Percentiles rank a stretch among this genome's conserved stretches.
phyloP scores from a whole-genome alignment of 805 yeast genomes.

The Candida nanaspora region DNA sequence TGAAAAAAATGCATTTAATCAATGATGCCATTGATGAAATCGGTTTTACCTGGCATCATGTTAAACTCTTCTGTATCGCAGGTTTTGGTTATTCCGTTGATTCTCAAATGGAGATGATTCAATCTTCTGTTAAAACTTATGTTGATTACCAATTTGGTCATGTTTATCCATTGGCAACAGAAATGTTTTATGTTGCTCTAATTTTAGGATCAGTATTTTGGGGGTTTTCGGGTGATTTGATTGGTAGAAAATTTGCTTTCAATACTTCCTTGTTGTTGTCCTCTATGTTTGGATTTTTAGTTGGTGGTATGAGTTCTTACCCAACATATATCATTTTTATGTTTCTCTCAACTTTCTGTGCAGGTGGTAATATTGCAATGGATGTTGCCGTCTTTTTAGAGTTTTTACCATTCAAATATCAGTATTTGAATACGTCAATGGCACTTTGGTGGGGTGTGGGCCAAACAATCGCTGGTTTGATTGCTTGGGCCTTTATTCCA shows the following conservation, averaged over 20 bases:
- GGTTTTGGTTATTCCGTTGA: constrained; percentile 55
- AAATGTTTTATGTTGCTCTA: constrained; percentile 43
- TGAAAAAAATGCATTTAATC: constrained; percentile 35
- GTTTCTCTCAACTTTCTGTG: constrained; percentile 36
- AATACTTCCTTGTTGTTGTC: constrained; percentile 40
- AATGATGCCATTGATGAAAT: constrained; percentile 54
- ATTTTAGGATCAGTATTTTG: constrained; percentile 47
- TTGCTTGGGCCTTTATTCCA: constrained; percentile 52
- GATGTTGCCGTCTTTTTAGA: constrained; percentile 49
- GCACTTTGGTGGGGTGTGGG: constrained; percentile 62
- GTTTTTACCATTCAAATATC: constrained; percentile 42
- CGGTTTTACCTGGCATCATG: constrained; percentile 53
- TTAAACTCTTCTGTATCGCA: constrained; percentile 40
- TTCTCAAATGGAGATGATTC: constrained; percentile 42
- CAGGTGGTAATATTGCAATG: constrained; percentile 52
- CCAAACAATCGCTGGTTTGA: constrained; percentile 42
- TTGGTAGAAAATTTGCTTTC: constrained; percentile 48
- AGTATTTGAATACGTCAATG: constrained; percentile 45
- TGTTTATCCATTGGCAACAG: constrained; percentile 36
- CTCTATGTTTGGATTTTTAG: constrained; percentile 44
- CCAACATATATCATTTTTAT: constrained; percentile 45
- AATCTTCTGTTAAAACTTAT: constrained; percentile 37
- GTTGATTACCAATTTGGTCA: constrained; percentile 41
- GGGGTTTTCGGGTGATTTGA: constrained; percentile 50
- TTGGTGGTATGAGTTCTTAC: constrained; percentile 44